Conservation (phyloP, 73 alveolate genomes). For the Symbiodinium pilosum region DNA sequence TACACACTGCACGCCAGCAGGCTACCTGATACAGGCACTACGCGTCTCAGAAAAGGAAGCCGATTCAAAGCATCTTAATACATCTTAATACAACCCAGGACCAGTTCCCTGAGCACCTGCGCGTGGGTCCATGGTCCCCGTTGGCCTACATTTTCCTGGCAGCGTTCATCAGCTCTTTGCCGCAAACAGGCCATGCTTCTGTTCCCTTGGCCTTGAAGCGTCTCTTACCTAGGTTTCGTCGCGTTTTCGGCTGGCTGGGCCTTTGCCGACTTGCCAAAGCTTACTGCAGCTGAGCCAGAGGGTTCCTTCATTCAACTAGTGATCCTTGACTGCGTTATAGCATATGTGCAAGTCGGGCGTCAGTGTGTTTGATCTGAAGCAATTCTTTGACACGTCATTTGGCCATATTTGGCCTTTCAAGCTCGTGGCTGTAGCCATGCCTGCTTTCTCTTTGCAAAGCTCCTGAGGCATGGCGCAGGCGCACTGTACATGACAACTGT, state of each 20-base stretch:
- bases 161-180: not conserved
- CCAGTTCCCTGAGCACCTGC: conserved; percentile 31
- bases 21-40: too few relatives aligned
- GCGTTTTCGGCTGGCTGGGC: not conserved
- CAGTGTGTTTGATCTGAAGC: too few relatives aligned
- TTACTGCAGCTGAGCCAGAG: not conserved
- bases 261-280: not conserved
- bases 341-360: too few relatives aligned
- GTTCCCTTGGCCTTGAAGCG: too few relatives aligned
- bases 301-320: not conserved
- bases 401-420: too few relatives aligned
- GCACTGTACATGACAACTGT: not conserved
- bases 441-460: too few relatives aligned
- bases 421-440: too few relatives aligned
- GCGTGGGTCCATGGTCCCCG: conserved; percentile 60
- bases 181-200: not conserved
- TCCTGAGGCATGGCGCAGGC: not conserved
- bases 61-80: too few relatives aligned
- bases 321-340: not conserved
- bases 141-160: conserved; percentile 66
- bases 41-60: too few relatives aligned
- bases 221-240: not conserved
- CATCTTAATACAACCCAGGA: not conserved
- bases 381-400: too few relatives aligned
- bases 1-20: too few relatives aligned